Evolutionary conservation across 345 rosid genomes (phyloP).

Genomic region (Boechera divaricarpa): DNA sequence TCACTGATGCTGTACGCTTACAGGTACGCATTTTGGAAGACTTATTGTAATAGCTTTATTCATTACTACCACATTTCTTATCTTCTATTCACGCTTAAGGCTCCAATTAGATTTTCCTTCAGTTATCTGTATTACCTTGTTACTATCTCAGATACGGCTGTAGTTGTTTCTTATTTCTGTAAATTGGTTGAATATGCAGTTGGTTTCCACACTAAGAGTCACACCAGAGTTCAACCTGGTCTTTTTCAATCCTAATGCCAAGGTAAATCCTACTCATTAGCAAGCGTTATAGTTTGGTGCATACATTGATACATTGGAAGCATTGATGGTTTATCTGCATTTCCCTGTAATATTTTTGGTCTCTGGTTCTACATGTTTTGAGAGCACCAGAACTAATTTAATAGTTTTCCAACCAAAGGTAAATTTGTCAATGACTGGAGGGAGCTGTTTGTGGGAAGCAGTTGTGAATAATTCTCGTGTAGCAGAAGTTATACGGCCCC

Average conservation of each 20-base stretch:
- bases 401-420: slow-evolving; percentile 55
- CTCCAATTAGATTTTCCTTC: neutral
- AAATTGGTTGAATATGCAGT: slow-evolving; percentile 61
- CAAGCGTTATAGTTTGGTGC: neutral
- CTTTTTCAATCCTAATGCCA: slow-evolving; percentile 72
- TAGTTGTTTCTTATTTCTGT: slow-evolving; percentile 35
- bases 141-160: slow-evolving; percentile 12
- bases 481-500: slow-evolving; percentile 73
- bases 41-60: neutral
- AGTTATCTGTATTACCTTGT: slow-evolving; percentile 5
- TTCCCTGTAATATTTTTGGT: neutral
- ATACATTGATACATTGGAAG: slow-evolving; percentile 14
- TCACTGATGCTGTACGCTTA: slow-evolving; percentile 76
- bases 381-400: slow-evolving; percentile 16
- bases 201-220: slow-evolving; percentile 80
- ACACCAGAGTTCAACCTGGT: slow-evolving; percentile 82
- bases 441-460: slow-evolving; percentile 89
- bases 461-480: slow-evolving; percentile 80
- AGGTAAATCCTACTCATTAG: slow-evolving; percentile 57
- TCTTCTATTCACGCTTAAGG: neutral
- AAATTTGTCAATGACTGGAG: slow-evolving; percentile 85
- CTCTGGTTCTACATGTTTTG: slow-evolving; percentile 21
- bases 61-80: slow-evolving; percentile 13
- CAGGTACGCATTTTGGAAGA: slow-evolving; percentile 59
- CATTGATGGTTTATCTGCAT: neutral